Evolutionary conservation across 805 yeast genomes (phyloP), one percentile per base, ranked within the genome.

Genomic region (Huiozyma naganishii): DNA sequence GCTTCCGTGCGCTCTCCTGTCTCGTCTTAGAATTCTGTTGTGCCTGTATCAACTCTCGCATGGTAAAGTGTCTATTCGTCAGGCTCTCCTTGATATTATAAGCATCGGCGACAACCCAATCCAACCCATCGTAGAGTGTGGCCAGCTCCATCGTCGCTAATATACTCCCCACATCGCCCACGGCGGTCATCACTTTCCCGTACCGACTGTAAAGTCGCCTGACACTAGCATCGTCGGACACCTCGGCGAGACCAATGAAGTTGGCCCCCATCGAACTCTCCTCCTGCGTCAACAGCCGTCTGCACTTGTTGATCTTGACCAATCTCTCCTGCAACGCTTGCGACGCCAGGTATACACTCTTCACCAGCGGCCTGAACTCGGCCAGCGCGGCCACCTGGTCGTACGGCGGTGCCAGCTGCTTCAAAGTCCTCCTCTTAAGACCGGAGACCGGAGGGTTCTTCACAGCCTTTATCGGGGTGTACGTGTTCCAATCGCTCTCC

Each of bases 381-480:
- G 92, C 88, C 48, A 92, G 71, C 48, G 82, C 92, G 27, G 74
- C 72, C 39, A 79, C 80, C 36, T 86, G 90, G 63, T 90, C 98
- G 54, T 81, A 86, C 0, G 98, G 98, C 1, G 95, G 85, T 36
- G 84, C 81, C 38, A 89, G 72, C 60, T 92, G 98, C 61, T 92
- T 92, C 55, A 92, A 71, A 1, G 97, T 88, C 61, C 84, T 85
- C 41, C 98, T 76, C 49, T 80, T 79, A 27, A 92, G 61, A 0
- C 97, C 98, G 11, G 94, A 79, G 1, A 96, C 95, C 40, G 80
- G 79, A 30, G 79, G 73, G 27, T 29, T 30, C 32, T 34, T 12
- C 8, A 29, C 28, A 52, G 77, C 73, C 49, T 78, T 80, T 9
- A 68, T 61, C 4, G 74, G 74, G 5, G 66, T 55, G 47, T 71